phyloP scores from a whole-genome alignment of 148 eudicot genomes.

The Cornus controversa region DNA sequence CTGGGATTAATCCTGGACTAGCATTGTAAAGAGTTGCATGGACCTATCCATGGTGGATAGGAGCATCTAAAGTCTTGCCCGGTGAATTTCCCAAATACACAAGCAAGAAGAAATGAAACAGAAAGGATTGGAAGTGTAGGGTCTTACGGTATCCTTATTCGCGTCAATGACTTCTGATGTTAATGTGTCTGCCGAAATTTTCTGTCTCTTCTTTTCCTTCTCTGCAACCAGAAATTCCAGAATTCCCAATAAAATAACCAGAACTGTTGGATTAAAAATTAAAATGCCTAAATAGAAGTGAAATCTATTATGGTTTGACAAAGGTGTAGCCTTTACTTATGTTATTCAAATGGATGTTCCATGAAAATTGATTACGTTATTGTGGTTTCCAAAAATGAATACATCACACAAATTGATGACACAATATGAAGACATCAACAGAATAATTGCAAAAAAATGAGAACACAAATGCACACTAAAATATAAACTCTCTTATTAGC shows the following conservation, averaged over 20 bases:
- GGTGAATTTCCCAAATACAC: background rate
- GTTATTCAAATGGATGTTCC: background rate
- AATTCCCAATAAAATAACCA: slow-evolving; percentile 1
- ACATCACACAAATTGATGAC: background rate
- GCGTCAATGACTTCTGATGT: slow-evolving; percentile 36
- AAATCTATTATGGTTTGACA: background rate
- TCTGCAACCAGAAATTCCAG: slow-evolving; percentile 12
- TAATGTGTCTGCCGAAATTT: slow-evolving; percentile 24
- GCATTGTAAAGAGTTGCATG: background rate
- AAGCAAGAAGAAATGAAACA: background rate
- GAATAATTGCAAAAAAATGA: background rate
- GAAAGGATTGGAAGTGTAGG: background rate
- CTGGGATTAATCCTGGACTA: background rate
- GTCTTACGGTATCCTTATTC: slow-evolving; percentile 32
- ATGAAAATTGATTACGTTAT: no score
- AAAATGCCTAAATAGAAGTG: background rate
- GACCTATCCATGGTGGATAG: background rate
- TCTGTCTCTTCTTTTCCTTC: slow-evolving; percentile 25
- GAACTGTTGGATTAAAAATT: slow-evolving; percentile 9
- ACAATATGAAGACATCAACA: background rate
- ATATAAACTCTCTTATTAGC: background rate
- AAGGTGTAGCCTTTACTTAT: no score
- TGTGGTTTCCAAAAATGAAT: background rate
- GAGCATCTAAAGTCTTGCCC: background rate
- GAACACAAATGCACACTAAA: background rate